Percentiles rank a stretch among this genome's conserved stretches.
These are phyloP conservation scores for Epicoccum nigrum DNA, from an alignment of 2,329 filamentous ascomycete species.

Conservation along the genomic window DNA sequence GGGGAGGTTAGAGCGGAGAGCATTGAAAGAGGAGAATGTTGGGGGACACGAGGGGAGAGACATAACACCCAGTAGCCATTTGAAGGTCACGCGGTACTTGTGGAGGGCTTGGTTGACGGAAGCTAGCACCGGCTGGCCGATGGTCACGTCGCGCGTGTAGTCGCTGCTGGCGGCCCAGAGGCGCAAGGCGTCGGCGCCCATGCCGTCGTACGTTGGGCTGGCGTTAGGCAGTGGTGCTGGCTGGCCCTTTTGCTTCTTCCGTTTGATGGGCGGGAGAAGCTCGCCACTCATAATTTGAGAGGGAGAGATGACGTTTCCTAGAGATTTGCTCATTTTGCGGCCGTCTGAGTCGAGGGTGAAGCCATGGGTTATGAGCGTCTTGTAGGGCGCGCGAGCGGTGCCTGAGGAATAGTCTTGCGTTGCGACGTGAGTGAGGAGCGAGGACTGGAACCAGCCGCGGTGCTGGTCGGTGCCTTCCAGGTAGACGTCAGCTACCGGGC, in stretches of 20 bases:
- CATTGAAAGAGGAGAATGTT: conserved; percentile 32
- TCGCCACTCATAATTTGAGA: conserved; percentile 84
- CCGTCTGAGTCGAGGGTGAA: conserved; percentile 88
- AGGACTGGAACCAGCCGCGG: conserved; percentile 98
- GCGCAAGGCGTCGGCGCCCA: conserved; percentile 86
- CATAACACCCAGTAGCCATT: conserved; percentile 80
- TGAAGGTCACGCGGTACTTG: conserved; percentile 88
- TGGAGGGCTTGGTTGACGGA: conserved; percentile 77
- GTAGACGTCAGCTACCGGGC: conserved; percentile 77
- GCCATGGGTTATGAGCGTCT: conserved; percentile 89
- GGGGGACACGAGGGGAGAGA: conserved; percentile 50
- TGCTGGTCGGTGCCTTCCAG: conserved; percentile 96
- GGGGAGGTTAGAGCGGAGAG: conserved; percentile 19
- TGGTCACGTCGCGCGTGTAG: conserved; percentile 84
- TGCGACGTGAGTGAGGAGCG: conserved; percentile 83
- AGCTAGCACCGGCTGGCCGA: conserved; percentile 78
- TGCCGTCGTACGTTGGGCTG: conserved; percentile 64
- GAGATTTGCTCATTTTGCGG: conserved; percentile 98
- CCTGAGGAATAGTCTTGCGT: conserved; percentile 50
- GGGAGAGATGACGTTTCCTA: conserved; percentile 86
- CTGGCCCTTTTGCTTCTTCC: conserved; percentile 63
- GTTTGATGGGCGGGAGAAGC: conserved; percentile 72
- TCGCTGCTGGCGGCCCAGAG: conserved; percentile 92
- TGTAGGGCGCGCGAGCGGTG: conserved; percentile 70
- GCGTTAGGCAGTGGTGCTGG: conserved; percentile 37